These are phyloP conservation scores for Myrmaecium sp. DNA, from an alignment of 2,329 filamentous ascomycete genomes.

Conservation along the genomic window DNA sequence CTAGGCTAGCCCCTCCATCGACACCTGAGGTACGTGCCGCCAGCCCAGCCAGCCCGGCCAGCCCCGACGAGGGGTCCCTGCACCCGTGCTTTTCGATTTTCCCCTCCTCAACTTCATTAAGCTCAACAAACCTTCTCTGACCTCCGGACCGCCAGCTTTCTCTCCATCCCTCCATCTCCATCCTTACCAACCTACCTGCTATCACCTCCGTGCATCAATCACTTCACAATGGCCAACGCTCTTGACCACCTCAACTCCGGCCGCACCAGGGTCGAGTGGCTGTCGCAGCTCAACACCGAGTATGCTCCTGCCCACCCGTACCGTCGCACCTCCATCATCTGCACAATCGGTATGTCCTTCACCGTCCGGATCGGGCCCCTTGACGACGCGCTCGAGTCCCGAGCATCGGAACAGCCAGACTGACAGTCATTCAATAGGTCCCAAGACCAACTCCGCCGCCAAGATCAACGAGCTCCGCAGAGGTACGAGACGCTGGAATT, in stretches of 20 bases:
- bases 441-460: constrained; percentile 96
- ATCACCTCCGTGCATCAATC: background rate
- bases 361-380: background rate
- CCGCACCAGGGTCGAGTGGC: constrained; percentile 55
- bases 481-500: constrained; percentile 20
- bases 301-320: constrained; percentile 77
- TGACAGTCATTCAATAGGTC: constrained; percentile 32
- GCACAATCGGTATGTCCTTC: constrained; percentile 65
- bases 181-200: constrained; percentile 4
- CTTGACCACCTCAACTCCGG: constrained; percentile 68
- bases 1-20: too few species aligned
- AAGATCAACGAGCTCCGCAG: constrained; percentile 88
- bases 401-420: too few species aligned
- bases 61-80: background rate
- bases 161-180: constrained; percentile 1
- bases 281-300: constrained; percentile 72
- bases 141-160: background rate
- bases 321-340: constrained; percentile 94
- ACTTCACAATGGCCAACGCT: constrained; percentile 45
- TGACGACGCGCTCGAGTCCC: background rate
- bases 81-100: background rate
- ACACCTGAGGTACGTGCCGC: background rate
- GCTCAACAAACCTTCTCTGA: background rate
- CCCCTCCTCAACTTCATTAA: background rate
- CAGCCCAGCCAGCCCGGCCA: background rate